These are phyloP conservation scores for Calonectria ilicicola DNA, from an alignment of 2,329 filamentous ascomycete genomes.

Conservation along the genomic window DNA sequence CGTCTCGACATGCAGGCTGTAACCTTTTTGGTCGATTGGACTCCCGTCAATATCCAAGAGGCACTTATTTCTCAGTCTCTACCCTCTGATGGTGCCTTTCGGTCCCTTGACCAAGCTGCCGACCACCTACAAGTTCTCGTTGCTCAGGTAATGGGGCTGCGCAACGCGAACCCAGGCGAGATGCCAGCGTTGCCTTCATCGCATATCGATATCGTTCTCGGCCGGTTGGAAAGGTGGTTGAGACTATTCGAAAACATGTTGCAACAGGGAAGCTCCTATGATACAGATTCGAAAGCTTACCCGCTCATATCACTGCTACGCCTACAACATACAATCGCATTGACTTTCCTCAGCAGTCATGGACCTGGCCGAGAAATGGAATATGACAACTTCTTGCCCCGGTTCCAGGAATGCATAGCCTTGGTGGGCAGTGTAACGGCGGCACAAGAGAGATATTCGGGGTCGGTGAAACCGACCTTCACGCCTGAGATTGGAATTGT, in stretches of 20 bases:
- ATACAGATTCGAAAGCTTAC: conserved; percentile 23
- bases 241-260: conserved; percentile 42
- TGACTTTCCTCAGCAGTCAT: conserved; percentile 27
- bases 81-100: conserved; percentile 33
- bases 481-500: conserved; percentile 43
- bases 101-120: conserved; percentile 47
- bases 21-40: conserved; percentile 49
- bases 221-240: conserved; percentile 43
- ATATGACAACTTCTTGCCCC: conserved; percentile 44
- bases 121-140: conserved; percentile 48
- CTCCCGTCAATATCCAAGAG: conserved; percentile 43
- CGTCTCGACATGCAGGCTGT: conserved; percentile 52
- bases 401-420: conserved; percentile 44
- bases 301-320: conserved; percentile 44
- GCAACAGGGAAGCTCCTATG: conserved; percentile 24
- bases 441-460: conserved; percentile 38
- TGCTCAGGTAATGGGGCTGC: conserved; percentile 45
- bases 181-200: conserved; percentile 19
- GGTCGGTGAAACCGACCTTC: conserved; percentile 42
- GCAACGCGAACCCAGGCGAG: conserved; percentile 32
- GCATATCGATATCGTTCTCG: conserved; percentile 25
- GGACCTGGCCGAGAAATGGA: conserved; percentile 44
- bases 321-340: conserved; percentile 46
- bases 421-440: conserved; percentile 38
- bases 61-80: conserved; percentile 26